A percentile compares a stretch with the other conserved stretches of the same genome.
These are phyloP conservation scores for Russula sp. DNA, from an alignment of 768 basidiomycete species.

Conservation along the genomic window DNA sequence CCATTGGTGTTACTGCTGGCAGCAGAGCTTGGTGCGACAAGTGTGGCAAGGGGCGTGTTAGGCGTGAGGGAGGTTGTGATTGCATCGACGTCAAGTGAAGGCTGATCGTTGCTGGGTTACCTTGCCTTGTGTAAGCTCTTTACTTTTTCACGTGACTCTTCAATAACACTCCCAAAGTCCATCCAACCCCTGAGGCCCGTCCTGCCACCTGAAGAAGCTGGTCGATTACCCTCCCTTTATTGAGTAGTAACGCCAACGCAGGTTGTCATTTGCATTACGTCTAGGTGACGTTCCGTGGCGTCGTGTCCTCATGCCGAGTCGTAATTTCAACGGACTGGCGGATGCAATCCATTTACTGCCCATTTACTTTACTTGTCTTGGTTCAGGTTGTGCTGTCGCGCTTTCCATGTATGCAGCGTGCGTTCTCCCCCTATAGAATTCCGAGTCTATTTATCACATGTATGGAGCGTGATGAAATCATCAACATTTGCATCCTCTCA, in stretches of 20 bases:
- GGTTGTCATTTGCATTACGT: slow-evolving; percentile 25
- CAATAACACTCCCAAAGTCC: background rate
- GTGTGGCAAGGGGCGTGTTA: slow-evolving; percentile 35
- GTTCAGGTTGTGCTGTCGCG: slow-evolving; percentile 10
- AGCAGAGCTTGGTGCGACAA: slow-evolving; percentile 28
- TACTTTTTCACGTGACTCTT: background rate
- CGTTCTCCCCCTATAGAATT: slow-evolving; percentile 12
- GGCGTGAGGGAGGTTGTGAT: slow-evolving; percentile 31
- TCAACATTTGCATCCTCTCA: background rate
- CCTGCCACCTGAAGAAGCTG: slow-evolving; percentile 30
- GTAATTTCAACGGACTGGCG: slow-evolving; percentile 5
- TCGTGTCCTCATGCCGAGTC: slow-evolving; percentile 13
- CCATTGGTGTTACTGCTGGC: slow-evolving; percentile 25
- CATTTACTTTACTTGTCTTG: slow-evolving; percentile 2
- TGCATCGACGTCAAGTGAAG: slow-evolving; percentile 65
- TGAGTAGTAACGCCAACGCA: slow-evolving; percentile 32
- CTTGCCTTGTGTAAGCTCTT: background rate
- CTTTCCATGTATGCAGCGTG: background rate
- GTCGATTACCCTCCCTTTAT: slow-evolving; percentile 31
- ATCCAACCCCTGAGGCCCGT: slow-evolving; percentile 23
- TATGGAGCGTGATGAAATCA: slow-evolving; percentile 10
- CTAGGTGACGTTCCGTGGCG: background rate
- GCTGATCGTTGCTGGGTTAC: slow-evolving; percentile 10
- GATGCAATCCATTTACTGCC: slow-evolving; percentile 14
- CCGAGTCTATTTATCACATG: background rate